phyloP scores from a whole-genome alignment of 1,139 yeast genomes.

The Saccharomycopsis hybrid region DNA sequence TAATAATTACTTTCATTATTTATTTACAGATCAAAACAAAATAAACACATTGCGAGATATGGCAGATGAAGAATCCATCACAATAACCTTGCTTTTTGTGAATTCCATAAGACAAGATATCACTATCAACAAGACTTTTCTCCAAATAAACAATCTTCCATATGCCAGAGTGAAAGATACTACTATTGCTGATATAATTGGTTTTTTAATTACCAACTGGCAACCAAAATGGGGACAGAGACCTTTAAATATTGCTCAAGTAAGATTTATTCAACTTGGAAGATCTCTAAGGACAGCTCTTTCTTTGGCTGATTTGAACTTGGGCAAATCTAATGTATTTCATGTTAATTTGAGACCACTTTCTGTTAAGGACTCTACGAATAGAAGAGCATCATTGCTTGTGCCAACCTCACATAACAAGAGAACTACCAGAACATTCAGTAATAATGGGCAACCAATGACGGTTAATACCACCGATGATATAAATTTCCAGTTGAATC shows the following conservation, averaged over 20 bases:
- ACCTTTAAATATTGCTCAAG: conserved; percentile 13
- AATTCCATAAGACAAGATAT: conserved; percentile 14
- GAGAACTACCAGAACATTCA: conserved; percentile 5
- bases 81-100: conserved; percentile 10
- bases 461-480: conserved; percentile 15
- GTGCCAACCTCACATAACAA: conserved; percentile 18
- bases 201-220: conserved; percentile 19
- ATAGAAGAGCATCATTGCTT: conserved; percentile 17
- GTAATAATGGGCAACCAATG: conserved; percentile 5
- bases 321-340: conserved; percentile 6
- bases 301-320: conserved; percentile 10
- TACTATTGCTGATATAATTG: conserved; percentile 15
- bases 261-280: conserved; percentile 16
- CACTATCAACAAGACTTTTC: conserved; percentile 19
- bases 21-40: too few relatives aligned
- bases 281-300: conserved; percentile 16
- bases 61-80: conserved; percentile 7
- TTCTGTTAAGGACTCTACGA: conserved; percentile 5
- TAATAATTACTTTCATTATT: too few relatives aligned
- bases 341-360: conserved; percentile 16
- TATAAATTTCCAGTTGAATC: conserved; percentile 10
- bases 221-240: conserved; percentile 20
- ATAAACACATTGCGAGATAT: neutral
- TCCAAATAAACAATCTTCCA: conserved; percentile 15
- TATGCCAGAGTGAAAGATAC: conserved; percentile 8